Percentiles rank a stretch among this genome's conserved stretches.
Conservation (phyloP, 1,284 basidiomycete genomes). For the Heterobasidion parviporum region DNA sequence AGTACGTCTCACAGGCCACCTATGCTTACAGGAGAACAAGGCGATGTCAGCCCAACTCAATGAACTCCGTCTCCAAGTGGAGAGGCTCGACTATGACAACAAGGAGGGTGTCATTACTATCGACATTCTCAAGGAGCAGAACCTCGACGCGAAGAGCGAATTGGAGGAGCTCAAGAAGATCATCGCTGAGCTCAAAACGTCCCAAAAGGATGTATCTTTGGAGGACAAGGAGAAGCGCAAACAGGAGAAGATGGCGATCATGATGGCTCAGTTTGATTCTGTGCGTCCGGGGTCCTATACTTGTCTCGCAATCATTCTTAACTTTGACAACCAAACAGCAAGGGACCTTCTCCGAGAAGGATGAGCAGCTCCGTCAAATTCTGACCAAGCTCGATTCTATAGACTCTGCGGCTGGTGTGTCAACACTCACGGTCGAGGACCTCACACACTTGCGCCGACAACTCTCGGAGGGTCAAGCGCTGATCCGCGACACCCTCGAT, state of each 20-base stretch:
- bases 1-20: neutral
- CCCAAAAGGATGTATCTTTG: conserved; percentile 78
- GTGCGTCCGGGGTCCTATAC: conserved; percentile 34
- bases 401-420: conserved; percentile 49
- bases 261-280: conserved; percentile 99
- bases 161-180: conserved; percentile 86
- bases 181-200: conserved; percentile 70
- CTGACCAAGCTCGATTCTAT: conserved; percentile 78
- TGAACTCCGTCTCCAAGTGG: conserved; percentile 87
- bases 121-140: conserved; percentile 95
- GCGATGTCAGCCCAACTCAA: conserved; percentile 84
- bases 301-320: neutral
- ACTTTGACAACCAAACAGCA: conserved; percentile 36
- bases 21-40: conserved; percentile 73
- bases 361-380: conserved; percentile 82
- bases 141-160: conserved; percentile 80
- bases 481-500: conserved; percentile 86
- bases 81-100: conserved; percentile 90
- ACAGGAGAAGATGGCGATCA: conserved; percentile 98
- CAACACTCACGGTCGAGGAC: conserved; percentile 67
- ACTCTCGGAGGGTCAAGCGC: conserved; percentile 81
- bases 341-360: conserved; percentile 87
- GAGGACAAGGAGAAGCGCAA: conserved; percentile 99
- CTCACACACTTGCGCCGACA: conserved; percentile 77
- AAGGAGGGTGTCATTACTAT: conserved; percentile 94